These are phyloP conservation scores for Myriangium duriaei DNA, from an alignment of 2,329 filamentous ascomycete genomes.

Conservation along the genomic window DNA sequence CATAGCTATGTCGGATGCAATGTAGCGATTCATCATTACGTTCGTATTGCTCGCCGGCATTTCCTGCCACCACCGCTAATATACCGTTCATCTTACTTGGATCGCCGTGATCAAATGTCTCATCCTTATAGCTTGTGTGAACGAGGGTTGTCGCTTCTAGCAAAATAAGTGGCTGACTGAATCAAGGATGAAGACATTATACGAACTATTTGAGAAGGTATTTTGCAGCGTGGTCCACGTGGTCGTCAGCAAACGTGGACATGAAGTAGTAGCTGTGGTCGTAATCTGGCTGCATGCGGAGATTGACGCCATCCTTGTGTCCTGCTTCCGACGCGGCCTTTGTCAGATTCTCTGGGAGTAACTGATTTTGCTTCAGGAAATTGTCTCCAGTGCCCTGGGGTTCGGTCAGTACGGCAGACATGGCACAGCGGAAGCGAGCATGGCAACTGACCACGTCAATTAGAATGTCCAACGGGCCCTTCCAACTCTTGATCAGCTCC, in stretches of 20 bases:
- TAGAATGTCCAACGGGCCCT: constrained; percentile 59
- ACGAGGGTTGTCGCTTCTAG: too few species aligned
- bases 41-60: too few species aligned
- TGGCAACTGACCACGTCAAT: constrained; percentile 64
- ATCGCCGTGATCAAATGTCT: too few species aligned
- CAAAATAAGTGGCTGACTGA: too few species aligned
- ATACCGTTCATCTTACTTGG: too few species aligned
- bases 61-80: too few species aligned
- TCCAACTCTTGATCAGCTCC: constrained; percentile 69
- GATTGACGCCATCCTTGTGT: constrained; percentile 53
- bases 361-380: constrained; percentile 89
- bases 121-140: too few species aligned
- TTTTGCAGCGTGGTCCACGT: constrained; percentile 85
- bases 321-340: constrained; percentile 66
- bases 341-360: constrained; percentile 87
- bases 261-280: constrained; percentile 99
- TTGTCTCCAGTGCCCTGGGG: constrained; percentile 75
- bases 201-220: constrained; percentile 56
- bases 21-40: too few species aligned
- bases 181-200: too few species aligned
- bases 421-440: neutral
- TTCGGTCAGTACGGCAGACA: constrained; percentile 3
- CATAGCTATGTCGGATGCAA: too few species aligned
- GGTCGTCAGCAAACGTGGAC: constrained; percentile 77
- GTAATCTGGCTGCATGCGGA: constrained; percentile 82